Evolutionary conservation across 441 rosid genomes (phyloP).

Genomic region (Erodium trifolium): DNA sequence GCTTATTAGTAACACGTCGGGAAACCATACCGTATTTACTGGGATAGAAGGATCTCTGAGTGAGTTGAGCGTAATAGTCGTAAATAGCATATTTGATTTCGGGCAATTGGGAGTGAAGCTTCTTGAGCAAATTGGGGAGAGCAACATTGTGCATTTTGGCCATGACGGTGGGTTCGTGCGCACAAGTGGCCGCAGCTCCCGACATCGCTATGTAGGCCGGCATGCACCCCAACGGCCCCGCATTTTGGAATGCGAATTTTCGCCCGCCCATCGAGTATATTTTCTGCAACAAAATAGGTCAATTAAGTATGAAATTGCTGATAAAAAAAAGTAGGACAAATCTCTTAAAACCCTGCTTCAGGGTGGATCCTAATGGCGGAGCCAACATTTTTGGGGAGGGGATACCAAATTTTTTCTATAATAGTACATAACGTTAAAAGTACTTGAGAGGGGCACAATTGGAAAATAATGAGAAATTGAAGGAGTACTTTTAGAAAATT

Average conservation of each 20-base stretch:
- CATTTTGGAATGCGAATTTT: constrained; percentile 26
- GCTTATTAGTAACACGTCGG: no score
- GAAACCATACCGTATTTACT: constrained; percentile 17
- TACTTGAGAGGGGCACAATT: no score
- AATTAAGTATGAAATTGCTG: no score
- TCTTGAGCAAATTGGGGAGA: constrained; percentile 13
- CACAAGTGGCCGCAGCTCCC: not conserved
- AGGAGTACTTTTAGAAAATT: no score
- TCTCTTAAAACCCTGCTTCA: no score
- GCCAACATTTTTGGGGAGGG: no score
- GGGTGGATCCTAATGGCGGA: no score
- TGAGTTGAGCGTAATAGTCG: constrained; percentile 20
- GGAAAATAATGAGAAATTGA: no score
- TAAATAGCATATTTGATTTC: constrained; percentile 26
- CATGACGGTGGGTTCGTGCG: not conserved
- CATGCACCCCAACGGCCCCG: constrained; percentile 24
- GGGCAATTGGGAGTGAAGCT: constrained; percentile 14
- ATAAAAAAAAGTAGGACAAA: no score
- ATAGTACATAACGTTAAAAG: no score
- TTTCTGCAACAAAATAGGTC: constrained; percentile 10
- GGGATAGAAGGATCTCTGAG: constrained; percentile 15
- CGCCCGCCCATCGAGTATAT: constrained; percentile 23
- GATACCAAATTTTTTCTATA: no score
- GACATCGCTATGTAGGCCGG: constrained; percentile 9
- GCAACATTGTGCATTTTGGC: constrained; percentile 25